phyloP scores from a whole-genome alignment of 2,329 filamentous ascomycete species.

The Juglanconis juglandina region DNA sequence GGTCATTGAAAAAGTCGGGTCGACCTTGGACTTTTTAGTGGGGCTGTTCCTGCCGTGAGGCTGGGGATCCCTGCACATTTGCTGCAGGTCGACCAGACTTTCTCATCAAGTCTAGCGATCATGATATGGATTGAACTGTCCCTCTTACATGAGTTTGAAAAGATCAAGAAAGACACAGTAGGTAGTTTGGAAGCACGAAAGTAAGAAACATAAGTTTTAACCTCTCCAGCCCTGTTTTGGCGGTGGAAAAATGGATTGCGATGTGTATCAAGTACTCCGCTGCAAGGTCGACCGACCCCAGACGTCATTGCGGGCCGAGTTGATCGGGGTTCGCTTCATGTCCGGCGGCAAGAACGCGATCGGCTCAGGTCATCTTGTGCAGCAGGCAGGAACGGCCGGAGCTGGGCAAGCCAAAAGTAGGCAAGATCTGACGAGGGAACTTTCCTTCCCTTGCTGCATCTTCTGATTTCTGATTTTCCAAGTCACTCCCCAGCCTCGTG shows the following conservation, averaged over 20 bases:
- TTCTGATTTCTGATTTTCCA: neutral
- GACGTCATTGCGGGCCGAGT: neutral
- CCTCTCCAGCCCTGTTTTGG: no score
- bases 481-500: neutral
- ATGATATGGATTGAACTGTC: neutral
- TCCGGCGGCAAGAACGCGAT: neutral
- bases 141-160: neutral
- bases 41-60: neutral
- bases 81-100: neutral
- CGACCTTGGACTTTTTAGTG: conserved; percentile 17
- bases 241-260: no score
- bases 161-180: no score
- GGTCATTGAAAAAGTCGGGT: neutral
- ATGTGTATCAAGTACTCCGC: neutral
- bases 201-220: no score
- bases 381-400: no score
- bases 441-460: no score
- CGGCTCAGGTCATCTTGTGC: neutral
- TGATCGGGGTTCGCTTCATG: neutral
- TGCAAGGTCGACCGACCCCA: neutral
- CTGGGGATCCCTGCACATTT: neutral
- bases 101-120: neutral
- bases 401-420: no score
- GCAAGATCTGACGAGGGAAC: no score
- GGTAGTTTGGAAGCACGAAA: no score